These are phyloP conservation scores for Erodium moschatum DNA, from an alignment of 441 rosid species.

Conservation along the genomic window DNA sequence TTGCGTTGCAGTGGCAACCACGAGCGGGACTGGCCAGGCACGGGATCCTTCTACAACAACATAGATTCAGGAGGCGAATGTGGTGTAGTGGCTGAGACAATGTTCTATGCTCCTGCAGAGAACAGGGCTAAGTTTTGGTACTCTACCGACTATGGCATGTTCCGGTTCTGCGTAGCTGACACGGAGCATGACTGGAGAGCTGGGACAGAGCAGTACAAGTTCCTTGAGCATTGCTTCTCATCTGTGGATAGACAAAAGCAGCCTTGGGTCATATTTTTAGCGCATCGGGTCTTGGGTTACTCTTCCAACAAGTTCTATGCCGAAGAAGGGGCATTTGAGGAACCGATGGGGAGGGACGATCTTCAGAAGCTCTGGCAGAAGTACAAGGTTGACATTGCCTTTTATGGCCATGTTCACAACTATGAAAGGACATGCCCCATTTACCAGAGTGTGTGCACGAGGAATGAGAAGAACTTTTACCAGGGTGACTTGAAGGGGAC, in stretches of 20 bases:
- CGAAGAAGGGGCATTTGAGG: slow-evolving; percentile 80
- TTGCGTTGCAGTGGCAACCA: slow-evolving; percentile 61
- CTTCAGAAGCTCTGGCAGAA: slow-evolving; percentile 14
- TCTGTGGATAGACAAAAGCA: neutral
- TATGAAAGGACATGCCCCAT: slow-evolving; percentile 9
- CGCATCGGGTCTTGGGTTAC: slow-evolving; percentile 9
- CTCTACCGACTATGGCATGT: slow-evolving; percentile 73
- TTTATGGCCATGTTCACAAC: slow-evolving; percentile 13
- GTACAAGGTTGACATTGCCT: slow-evolving; percentile 13
- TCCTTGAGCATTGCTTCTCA: slow-evolving; percentile 11
- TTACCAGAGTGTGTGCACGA: slow-evolving; percentile 50
- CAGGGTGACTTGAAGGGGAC: slow-evolving; percentile 62
- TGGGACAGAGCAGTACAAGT: slow-evolving; percentile 14
- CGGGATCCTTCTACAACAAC: slow-evolving; percentile 65
- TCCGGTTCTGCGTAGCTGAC: slow-evolving; percentile 83
- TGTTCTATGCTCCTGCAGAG: slow-evolving; percentile 79
- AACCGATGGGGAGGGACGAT: slow-evolving; percentile 17
- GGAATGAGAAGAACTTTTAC: slow-evolving; percentile 25
- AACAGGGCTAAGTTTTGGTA: slow-evolving; percentile 93
- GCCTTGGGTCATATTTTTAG: slow-evolving; percentile 13
- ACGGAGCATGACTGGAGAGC: slow-evolving; percentile 42
- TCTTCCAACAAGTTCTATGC: neutral
- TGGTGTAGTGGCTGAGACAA: slow-evolving; percentile 79
- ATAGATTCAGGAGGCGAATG: slow-evolving; percentile 90
- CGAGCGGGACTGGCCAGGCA: slow-evolving; percentile 77